Conservation (phyloP, 805 yeast species). For the Candida silvicultrix region DNA sequence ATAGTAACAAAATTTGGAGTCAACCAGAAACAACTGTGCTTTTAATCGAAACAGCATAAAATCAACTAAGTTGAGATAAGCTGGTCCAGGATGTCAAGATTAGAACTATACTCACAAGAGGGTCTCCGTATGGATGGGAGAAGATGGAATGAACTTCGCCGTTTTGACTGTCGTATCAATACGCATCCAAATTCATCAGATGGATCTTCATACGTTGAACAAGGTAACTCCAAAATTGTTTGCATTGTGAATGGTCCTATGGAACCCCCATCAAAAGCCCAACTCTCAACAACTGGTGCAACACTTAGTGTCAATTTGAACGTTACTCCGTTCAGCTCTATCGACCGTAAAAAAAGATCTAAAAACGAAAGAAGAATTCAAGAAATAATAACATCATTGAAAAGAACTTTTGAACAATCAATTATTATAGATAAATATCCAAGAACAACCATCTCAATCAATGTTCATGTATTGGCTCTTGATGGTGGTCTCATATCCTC, state of each 20-base stretch:
- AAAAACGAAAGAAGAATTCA: slow-evolving; percentile 65
- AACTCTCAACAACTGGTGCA: slow-evolving; percentile 44
- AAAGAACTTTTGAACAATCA: slow-evolving; percentile 68
- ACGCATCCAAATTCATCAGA: slow-evolving; percentile 87
- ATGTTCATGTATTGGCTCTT: slow-evolving; percentile 72
- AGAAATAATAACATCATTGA: slow-evolving; percentile 61
- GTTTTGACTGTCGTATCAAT: slow-evolving; percentile 72
- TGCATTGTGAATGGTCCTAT: slow-evolving; percentile 86
- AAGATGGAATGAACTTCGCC: slow-evolving; percentile 88
- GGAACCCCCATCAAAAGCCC: slow-evolving; percentile 63
- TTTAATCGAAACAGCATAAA: neutral
- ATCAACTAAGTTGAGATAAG: no score
- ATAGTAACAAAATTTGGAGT: neutral
- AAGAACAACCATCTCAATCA: slow-evolving; percentile 71
- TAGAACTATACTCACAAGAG: slow-evolving; percentile 91
- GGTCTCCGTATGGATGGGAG: slow-evolving; percentile 93
- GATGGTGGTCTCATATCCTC: slow-evolving; percentile 86
- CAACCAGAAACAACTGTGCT: neutral
- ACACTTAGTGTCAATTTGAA: slow-evolving; percentile 57
- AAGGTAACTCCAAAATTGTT: slow-evolving; percentile 84
- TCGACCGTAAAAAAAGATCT: slow-evolving; percentile 63
- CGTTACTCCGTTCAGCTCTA: slow-evolving; percentile 76
- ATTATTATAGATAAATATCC: slow-evolving; percentile 73
- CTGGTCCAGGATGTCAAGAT: slow-evolving; percentile 41
- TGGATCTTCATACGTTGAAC: slow-evolving; percentile 89